These are phyloP conservation scores for Pseudozyma thailandica DNA, from an alignment of 1,284 basidiomycete genomes.

Conservation along the genomic window DNA sequence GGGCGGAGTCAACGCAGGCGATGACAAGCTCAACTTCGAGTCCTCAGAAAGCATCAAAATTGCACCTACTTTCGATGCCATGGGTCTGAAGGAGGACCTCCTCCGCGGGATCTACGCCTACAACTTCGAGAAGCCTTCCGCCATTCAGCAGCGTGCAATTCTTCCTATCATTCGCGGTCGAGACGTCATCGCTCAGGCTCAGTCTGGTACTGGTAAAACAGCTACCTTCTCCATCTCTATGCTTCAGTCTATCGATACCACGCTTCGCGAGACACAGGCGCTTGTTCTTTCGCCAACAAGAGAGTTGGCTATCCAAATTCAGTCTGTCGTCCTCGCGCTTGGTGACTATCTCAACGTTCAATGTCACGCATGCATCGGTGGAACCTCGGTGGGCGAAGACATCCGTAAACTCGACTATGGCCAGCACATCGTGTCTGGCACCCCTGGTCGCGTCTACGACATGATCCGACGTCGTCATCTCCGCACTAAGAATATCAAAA, in stretches of 20 bases:
- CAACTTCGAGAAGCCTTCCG: slow-evolving; percentile 70
- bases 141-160: slow-evolving; percentile 63
- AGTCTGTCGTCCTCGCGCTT: slow-evolving; percentile 95
- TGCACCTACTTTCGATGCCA: slow-evolving; percentile 76
- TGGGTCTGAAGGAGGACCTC: slow-evolving; percentile 93
- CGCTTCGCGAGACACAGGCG: slow-evolving; percentile 93
- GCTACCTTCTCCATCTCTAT: slow-evolving; percentile 78
- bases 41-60: slow-evolving; percentile 91
- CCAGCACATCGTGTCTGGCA: slow-evolving; percentile 96
- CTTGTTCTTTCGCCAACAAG: slow-evolving; percentile 84
- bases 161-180: slow-evolving; percentile 73
- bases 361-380: slow-evolving; percentile 98
- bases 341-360: slow-evolving; percentile 99
- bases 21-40: slow-evolving; percentile 87
- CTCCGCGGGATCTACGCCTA: slow-evolving; percentile 98
- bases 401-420: slow-evolving; percentile 98
- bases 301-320: slow-evolving; percentile 81
- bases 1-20: slow-evolving; percentile 57
- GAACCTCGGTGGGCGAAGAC: slow-evolving; percentile 96
- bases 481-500: slow-evolving; percentile 98
- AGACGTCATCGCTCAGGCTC: slow-evolving; percentile 97
- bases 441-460: slow-evolving; percentile 97
- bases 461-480: slow-evolving; percentile 97
- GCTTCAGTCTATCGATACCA: slow-evolving; percentile 88
- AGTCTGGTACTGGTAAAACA: slow-evolving; percentile 99